phyloP scores from a whole-genome alignment of 352 stramenopile species.

The Albugo laibachii region DNA sequence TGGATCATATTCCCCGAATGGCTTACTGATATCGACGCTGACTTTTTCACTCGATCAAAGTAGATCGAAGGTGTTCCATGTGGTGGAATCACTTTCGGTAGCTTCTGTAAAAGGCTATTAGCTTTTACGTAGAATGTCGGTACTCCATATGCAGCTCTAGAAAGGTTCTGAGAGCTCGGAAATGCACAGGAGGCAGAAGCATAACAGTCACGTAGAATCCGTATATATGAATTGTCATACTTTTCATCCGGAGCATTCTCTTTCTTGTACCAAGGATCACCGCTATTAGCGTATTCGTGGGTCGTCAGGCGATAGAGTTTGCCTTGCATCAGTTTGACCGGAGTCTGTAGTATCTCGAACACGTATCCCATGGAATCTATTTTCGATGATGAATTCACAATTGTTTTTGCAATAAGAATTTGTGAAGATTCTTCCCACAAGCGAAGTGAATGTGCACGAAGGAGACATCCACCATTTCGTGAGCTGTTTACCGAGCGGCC shows the following conservation, averaged over 20 bases:
- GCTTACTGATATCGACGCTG: constrained; percentile 34
- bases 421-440: constrained; percentile 73
- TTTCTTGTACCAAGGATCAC: constrained; percentile 80
- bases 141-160: constrained; percentile 61
- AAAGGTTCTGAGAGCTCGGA: constrained; percentile 74
- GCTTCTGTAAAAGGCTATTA: constrained; percentile 35
- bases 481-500: constrained; percentile 54
- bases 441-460: constrained; percentile 52
- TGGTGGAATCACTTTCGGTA: constrained; percentile 36
- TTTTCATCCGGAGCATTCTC: constrained; percentile 74
- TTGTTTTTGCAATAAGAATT: constrained; percentile 33
- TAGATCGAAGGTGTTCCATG: constrained; percentile 29
- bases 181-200: constrained; percentile 62
- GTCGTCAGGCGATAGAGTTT: constrained; percentile 77
- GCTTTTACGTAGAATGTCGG: constrained; percentile 71
- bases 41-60: constrained; percentile 47
- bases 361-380: constrained; percentile 62
- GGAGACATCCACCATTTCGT: constrained; percentile 35
- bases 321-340: constrained; percentile 46
- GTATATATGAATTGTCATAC: constrained; percentile 73
- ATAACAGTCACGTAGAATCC: constrained; percentile 74
- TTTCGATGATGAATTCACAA: constrained; percentile 33
- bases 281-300: constrained; percentile 72
- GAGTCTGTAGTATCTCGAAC: constrained; percentile 26
- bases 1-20: constrained; percentile 50